phyloP scores from a whole-genome alignment of 164 flowering plant species.

The Tinospora cordifolia region DNA sequence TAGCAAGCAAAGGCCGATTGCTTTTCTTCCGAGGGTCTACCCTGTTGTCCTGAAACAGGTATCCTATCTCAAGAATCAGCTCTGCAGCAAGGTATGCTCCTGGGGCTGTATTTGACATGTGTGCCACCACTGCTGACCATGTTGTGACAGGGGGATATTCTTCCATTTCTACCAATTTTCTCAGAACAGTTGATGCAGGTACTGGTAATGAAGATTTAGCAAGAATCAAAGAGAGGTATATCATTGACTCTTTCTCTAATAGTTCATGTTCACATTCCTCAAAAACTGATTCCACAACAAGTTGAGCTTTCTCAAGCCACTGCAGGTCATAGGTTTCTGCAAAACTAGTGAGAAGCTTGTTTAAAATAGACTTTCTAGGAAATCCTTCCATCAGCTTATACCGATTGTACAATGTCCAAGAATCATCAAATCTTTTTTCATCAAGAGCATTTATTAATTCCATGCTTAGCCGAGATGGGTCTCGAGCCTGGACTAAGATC shows the following conservation, averaged over 20 bases:
- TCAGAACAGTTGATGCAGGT: slow-evolving; percentile 70
- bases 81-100: slow-evolving; percentile 81
- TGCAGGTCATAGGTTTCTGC: slow-evolving; percentile 44
- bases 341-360: slow-evolving; percentile 44
- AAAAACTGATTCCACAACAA: slow-evolving; percentile 54
- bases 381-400: slow-evolving; percentile 77
- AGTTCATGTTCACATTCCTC: slow-evolving; percentile 53
- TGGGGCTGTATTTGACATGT: slow-evolving; percentile 55
- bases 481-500: slow-evolving; percentile 70
- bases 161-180: slow-evolving; percentile 66
- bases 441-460: slow-evolving; percentile 52
- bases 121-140: slow-evolving; percentile 77
- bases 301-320: slow-evolving; percentile 62
- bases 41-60: slow-evolving; percentile 65
- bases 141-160: slow-evolving; percentile 59
- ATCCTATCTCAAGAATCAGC: slow-evolving; percentile 78
- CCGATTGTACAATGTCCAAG: slow-evolving; percentile 62
- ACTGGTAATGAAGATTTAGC: slow-evolving; percentile 53
- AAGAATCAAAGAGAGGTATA: slow-evolving; percentile 61
- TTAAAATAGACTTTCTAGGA: slow-evolving; percentile 68
- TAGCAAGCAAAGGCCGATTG: slow-evolving; percentile 63
- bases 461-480: slow-evolving; percentile 46
- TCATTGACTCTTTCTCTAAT: slow-evolving; percentile 56
- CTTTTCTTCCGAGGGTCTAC: slow-evolving; percentile 84
- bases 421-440: slow-evolving; percentile 44